phyloP scores from a whole-genome alignment of 2,329 filamentous ascomycete genomes.

The Malbranchea cinnamomea region DNA sequence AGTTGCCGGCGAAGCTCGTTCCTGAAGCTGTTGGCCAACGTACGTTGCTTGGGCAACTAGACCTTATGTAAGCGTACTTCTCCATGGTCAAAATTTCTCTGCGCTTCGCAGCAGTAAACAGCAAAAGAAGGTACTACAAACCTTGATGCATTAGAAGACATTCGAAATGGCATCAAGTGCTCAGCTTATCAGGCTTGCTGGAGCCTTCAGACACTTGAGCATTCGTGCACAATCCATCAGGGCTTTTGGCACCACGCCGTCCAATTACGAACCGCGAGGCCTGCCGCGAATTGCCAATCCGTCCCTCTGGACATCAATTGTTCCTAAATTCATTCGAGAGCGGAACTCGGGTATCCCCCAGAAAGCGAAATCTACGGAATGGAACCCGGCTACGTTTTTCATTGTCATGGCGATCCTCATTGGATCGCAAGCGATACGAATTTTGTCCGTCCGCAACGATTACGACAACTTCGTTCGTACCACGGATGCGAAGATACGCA shows the following conservation, averaged over 20 bases:
- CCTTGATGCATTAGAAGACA: no score
- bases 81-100: background rate
- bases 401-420: slow-evolving; percentile 74
- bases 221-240: no score
- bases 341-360: slow-evolving; percentile 17
- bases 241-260: no score
- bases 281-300: slow-evolving; percentile 40
- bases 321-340: slow-evolving; percentile 43
- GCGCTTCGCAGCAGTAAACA: background rate
- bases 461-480: slow-evolving; percentile 57
- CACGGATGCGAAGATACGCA: slow-evolving; percentile 62
- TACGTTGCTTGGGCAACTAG: slow-evolving; percentile 8
- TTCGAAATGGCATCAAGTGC: no score
- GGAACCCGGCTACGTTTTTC: slow-evolving; percentile 72
- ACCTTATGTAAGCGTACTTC: background rate
- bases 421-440: slow-evolving; percentile 89
- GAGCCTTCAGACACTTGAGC: no score
- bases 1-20: slow-evolving; percentile 3
- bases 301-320: slow-evolving; percentile 54
- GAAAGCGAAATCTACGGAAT: slow-evolving; percentile 33
- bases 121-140: no score
- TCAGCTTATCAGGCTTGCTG: no score
- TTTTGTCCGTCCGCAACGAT: slow-evolving; percentile 66
- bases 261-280: no score
- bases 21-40: slow-evolving; percentile 9